Evolutionary conservation across 1,284 basidiomycete genomes (phyloP).

Genomic region (Gastroboletus turbinatus): DNA sequence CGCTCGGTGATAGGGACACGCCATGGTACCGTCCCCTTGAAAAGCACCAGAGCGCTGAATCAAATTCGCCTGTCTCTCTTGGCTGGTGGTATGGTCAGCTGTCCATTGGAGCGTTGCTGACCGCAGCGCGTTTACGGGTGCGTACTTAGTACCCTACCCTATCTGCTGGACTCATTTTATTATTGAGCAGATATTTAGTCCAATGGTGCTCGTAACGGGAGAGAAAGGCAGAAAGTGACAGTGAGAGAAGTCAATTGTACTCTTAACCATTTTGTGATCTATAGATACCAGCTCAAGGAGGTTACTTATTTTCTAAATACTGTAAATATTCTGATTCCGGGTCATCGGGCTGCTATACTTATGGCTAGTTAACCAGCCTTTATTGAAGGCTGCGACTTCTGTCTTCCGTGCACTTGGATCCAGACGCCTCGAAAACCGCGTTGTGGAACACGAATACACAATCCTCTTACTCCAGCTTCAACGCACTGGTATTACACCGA

Average conservation of each 20-base stretch:
- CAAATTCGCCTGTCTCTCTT: conserved; percentile 1
- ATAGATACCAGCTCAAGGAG: neutral
- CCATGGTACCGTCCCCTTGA: conserved; percentile 16
- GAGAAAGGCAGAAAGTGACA: neutral
- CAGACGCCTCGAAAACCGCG: too few species aligned
- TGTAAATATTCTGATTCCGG: too few species aligned
- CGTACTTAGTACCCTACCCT: neutral
- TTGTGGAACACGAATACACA: too few species aligned
- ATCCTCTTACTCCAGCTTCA: too few species aligned
- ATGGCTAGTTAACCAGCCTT: too few species aligned
- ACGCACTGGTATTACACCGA: too few species aligned
- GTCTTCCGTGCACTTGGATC: too few species aligned
- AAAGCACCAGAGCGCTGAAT: neutral
- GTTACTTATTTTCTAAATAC: neutral
- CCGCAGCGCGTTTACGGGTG: conserved; percentile 8
- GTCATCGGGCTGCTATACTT: too few species aligned
- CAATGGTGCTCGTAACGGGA: neutral
- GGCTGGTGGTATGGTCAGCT: conserved; percentile 15
- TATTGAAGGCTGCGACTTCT: too few species aligned
- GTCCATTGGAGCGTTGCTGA: conserved; percentile 10
- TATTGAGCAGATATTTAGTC: neutral
- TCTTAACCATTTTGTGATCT: neutral
- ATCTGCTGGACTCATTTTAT: neutral
- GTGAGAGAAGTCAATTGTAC: neutral
- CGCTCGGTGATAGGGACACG: conserved; percentile 2